Conservation (phyloP, 2,329 filamentous ascomycete genomes). For the Chaetomiaceae sp. region DNA sequence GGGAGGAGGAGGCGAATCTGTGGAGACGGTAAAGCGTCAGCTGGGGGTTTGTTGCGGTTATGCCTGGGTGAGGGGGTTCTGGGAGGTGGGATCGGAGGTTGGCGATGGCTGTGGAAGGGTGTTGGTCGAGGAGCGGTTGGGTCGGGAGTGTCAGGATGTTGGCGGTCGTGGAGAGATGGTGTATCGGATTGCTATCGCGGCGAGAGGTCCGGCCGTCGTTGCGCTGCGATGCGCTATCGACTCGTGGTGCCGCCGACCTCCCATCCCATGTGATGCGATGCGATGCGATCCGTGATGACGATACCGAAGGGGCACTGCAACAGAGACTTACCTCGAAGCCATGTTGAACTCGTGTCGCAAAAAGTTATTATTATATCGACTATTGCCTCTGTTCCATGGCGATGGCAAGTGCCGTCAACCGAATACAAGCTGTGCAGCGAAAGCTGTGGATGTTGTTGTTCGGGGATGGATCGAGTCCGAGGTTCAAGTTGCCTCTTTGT, state of each 20-base stretch:
- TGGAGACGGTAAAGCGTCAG: neutral
- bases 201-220: too few species aligned
- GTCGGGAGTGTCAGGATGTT: neutral
- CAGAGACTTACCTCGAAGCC: slow-evolving; percentile 24
- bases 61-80: too few species aligned
- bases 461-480: neutral
- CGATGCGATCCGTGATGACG: neutral
- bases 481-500: slow-evolving; percentile 10
- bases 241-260: neutral
- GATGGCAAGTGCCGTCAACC: neutral
- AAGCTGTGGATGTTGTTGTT: neutral
- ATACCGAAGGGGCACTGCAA: neutral
- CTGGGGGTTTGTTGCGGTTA: too few species aligned
- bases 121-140: neutral
- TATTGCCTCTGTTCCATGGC: slow-evolving; percentile 9
- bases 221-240: neutral
- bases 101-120: neutral
- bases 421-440: neutral
- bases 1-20: slow-evolving; percentile 63
- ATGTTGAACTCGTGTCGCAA: slow-evolving; percentile 14
- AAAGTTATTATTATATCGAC: neutral
- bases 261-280: neutral
- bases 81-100: neutral
- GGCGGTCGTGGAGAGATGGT: too few species aligned
- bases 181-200: too few species aligned